Evolutionary conservation across 2,329 filamentous ascomycete species (phyloP), one percentile per base, ranked within the genome.

Genomic region (Colletotrichum gigasporum): DNA sequence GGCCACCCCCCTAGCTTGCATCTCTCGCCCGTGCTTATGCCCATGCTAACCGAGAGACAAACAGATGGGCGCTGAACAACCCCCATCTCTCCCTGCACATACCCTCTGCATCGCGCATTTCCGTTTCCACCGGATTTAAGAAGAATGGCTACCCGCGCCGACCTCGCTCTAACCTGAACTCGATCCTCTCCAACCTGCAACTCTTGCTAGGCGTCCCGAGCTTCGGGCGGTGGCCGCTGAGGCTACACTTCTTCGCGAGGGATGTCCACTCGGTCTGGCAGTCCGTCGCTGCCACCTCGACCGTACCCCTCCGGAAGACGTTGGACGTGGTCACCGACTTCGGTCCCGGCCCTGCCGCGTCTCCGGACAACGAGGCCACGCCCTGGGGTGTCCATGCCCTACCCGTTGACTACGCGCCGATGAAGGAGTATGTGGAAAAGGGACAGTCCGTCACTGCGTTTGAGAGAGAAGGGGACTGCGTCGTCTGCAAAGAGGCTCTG

Each of bases 41-140:
- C 12, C 48, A 53, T 32, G 26, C 58, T 50, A 50, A 41, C 22
- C 26, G 6, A 34, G 12, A 45, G 37, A 22, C n/a, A 26, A 59
- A 57, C 32, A 95, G 92, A 83, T 97, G 95, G 95, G 94, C 95
- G 37, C 91, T 96, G 83, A 92, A 92, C 69, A 94, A 98, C 73
- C 88, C 94, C 2, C 91, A 96, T 73, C 76, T 90, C 32, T 94
- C 94, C 5, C 82, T 91, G 32, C 94, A 97, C 74, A 93, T 97
- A 61, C 85, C 91, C 11, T 77, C 84, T 11, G 82, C 85, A 30
- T 83, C 87, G 39, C 83, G 89, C n/a, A 81, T 92, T 34, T 80
- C 84, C 2, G 73, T 83, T 48, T 76, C 85, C 70, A 86, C 79
- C 0, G 75, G 78, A 55, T 80, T 73, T 52, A 89, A 87, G 73